Evolutionary conservation across 78 protist genomes (phyloP), one percentile per base, ranked within the genome.

Genomic region (Dictyostelium capitatum): DNA sequence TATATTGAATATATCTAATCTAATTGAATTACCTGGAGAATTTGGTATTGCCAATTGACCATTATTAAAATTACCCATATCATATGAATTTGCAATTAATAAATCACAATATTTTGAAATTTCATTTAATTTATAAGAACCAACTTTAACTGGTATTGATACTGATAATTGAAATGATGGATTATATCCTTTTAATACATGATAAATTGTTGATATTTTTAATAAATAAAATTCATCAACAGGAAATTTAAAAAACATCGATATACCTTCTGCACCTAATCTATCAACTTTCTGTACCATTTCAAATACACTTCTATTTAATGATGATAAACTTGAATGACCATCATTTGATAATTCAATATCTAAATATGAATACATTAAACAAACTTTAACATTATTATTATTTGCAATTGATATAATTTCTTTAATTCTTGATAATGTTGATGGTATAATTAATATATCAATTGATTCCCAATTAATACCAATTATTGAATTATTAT

Each of bases 381-480:
- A 37, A 30, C 47, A 69, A 15, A 37, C 48, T 37, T 30, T 30
- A 28, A 69, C 48, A 14, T 69, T 30, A 19, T 37, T 15, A 4
- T 5, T 25, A 37, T 32, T 41, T 30, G 48, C 48, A 5, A 37
- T 28, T 17, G 9, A 4, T 8, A 28, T 69, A 32, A 37, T 37
- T 0, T 37, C 77, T 37, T 69, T 69, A 32, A 69, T 12, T 30
- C 32, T 69, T 19, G 25, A 30, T 62, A 62, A 62, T 25, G n/a
- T 8, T 62, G 43, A 11, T 23, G 70, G 70, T 2, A 62, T 11
- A 8, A 62, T 9, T 62, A 62, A 62, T 23, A 62, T 62, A 62
- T 62, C 70, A 62, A 69, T 69, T 69, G 43, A 69, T 37, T 69
- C 14, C 77, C 77, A 69, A 30, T 25, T 69, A 17, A 69, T 69